Base-by-base conservation (phyloP, 345 rosid species). In the Sisymbrium irio region DNA sequence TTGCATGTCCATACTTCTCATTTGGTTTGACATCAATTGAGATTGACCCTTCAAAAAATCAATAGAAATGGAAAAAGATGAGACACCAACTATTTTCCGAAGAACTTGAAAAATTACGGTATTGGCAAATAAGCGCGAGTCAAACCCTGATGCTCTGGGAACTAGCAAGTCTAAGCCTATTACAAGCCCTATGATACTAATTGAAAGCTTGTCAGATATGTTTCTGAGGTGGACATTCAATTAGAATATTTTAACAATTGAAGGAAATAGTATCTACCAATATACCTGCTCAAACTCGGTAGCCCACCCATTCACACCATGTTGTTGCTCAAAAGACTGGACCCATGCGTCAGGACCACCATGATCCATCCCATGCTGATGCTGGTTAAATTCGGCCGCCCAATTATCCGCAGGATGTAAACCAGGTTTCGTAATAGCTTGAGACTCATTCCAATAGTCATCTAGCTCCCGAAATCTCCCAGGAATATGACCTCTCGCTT, bases 391-490 rank as follows among this genome's bases (percentile, higher is more conserved):
- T 80, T 92, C 99, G 18, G 81, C 39, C 28, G 84, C 82, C 99
- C 98, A 96, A 77, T 83, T 82, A 72, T 96, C 93, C 10, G 86
- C 84, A 77, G 84, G 81, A 77, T 82, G 91, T 56, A 88, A 75
- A 76, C 78, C 83, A 65, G 88, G 86, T 64, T 80, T 83, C 75
- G 78, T 35, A 78, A 82, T 59, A 73, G 89, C 88, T 84, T 92
- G 99, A 15, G 98, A 96, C 84, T 96, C 99, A 75, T 92, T 92
- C 99, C 99, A 96, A 69, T 92, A 86, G 77, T 80, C 91, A 70
- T 96, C 99, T 79, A 96, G 78, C 82, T 96, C 99, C 49, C 72
- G 83, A 62, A 80, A 86, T 82, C 98, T 86, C 79, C 91, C 89
- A 62, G 96, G 90, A 19, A 83, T 28, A 78, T 87, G 88, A 67